These are phyloP conservation scores for Eimeria acervulina DNA, from an alignment of 169 alveolate species.

Conservation along the genomic window DNA sequence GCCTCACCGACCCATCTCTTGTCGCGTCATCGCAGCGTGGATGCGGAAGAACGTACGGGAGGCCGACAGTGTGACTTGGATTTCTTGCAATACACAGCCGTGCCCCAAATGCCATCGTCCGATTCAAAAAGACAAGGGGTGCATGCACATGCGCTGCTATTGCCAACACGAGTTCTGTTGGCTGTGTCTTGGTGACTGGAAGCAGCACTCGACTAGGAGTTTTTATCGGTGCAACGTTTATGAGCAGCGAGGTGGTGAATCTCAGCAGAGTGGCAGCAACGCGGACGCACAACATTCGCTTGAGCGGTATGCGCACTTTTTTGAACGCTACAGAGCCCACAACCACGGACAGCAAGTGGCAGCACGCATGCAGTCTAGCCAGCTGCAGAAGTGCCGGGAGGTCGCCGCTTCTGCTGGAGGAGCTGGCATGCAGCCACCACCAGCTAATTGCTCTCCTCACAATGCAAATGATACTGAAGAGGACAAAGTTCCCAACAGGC, in stretches of 20 bases:
- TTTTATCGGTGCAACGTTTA: conserved; percentile 79
- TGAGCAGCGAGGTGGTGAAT: conserved; percentile 71
- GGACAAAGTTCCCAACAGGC: not conserved
- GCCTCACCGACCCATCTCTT: conserved; percentile 92
- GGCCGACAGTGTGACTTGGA: conserved; percentile 91
- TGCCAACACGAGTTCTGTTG: conserved; percentile 94
- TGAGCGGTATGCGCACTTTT: conserved; percentile 83
- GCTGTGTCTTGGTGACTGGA: conserved; percentile 92
- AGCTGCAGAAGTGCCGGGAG: conserved; percentile 59
- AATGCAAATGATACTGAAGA: not conserved
- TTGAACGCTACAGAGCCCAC: conserved; percentile 83
- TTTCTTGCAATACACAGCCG: conserved; percentile 90
- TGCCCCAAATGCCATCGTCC: conserved; percentile 92
- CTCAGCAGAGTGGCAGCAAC: conserved; percentile 7
- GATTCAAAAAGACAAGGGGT: conserved; percentile 94
- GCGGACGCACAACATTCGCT: conserved; percentile 78
- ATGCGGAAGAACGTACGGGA: conserved; percentile 85
- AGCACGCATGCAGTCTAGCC: conserved; percentile 63
- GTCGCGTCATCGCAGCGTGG: conserved; percentile 89
- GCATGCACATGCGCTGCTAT: conserved; percentile 94
- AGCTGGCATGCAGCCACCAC: not conserved
- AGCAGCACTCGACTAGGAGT: conserved; percentile 83
- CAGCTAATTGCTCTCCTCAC: not conserved
- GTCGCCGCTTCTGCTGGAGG: conserved; percentile 59
- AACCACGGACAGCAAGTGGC: conserved; percentile 82